A percentile compares a stretch with the other conserved stretches of the same genome.
These are phyloP conservation scores for Solanum commersonii DNA, from an alignment of 257 asterid species.

Conservation along the genomic window DNA sequence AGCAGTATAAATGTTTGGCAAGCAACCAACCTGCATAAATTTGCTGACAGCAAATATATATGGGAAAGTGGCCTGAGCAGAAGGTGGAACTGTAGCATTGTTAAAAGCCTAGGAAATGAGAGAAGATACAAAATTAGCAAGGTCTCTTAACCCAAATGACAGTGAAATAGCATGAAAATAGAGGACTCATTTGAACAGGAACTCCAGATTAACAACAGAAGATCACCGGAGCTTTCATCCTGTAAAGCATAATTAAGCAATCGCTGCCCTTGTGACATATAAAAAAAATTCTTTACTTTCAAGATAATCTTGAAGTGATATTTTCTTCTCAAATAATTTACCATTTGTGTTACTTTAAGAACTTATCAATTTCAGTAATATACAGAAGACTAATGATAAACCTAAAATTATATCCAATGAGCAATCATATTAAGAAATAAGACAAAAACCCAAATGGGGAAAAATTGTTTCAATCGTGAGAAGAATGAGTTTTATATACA, in stretches of 20 bases:
- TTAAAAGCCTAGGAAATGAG: conserved; percentile 45
- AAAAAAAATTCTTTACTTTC: background rate
- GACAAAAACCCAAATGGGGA: background rate
- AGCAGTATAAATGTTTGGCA: background rate
- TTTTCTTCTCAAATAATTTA: background rate
- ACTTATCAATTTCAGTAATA: background rate
- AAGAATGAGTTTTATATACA: background rate
- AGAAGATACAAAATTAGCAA: background rate
- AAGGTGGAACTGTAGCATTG: conserved; percentile 87
- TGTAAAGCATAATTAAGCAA: background rate
- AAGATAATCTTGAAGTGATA: background rate
- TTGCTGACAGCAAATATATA: conserved; percentile 83
- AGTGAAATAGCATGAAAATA: background rate
- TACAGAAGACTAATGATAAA: background rate
- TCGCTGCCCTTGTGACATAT: background rate
- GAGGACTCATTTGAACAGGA: background rate
- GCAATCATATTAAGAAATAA: background rate
- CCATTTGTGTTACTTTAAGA: background rate
- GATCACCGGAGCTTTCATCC: background rate
- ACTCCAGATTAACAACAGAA: background rate
- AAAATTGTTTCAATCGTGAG: background rate
- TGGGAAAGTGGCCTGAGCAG: conserved; percentile 86
- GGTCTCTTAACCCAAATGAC: background rate
- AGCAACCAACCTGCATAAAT: conserved; percentile 74
- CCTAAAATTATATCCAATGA: background rate